Conservation (phyloP, 2,329 filamentous ascomycete genomes). For the Tolypocladium paradoxum region DNA sequence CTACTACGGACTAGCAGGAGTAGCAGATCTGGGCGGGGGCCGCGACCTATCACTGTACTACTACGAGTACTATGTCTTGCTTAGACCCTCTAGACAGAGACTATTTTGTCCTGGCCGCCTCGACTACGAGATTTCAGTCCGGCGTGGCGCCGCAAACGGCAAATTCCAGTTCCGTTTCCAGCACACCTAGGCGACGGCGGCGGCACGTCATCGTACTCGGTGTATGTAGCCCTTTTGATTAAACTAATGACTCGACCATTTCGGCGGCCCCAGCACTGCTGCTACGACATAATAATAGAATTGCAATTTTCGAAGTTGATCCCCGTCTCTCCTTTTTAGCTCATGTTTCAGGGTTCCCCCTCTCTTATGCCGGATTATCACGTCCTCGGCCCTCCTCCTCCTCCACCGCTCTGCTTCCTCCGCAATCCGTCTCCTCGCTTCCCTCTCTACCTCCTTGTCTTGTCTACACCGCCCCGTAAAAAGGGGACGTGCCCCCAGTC, state of each 20-base stretch:
- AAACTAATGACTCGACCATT: not conserved
- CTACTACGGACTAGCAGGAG: not conserved
- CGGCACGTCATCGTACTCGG: not conserved
- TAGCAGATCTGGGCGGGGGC: not conserved
- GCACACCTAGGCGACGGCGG: not conserved
- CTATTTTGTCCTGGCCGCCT: not conserved
- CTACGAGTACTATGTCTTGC: not conserved
- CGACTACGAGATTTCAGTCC: not conserved
- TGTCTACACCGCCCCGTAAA: not conserved
- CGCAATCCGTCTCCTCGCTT: not conserved
- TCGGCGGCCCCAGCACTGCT: not conserved
- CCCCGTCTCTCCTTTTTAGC: not conserved
- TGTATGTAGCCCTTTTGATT: not conserved
- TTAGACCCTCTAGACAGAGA: not conserved
- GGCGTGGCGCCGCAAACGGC: not conserved
- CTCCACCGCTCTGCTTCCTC: no score
- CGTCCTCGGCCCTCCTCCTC: not conserved
- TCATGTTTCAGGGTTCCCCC: not conserved
- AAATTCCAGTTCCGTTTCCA: not conserved
- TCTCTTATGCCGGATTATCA: not conserved
- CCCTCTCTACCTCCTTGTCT: not conserved
- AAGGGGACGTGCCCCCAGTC: not conserved
- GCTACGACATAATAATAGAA: not conserved
- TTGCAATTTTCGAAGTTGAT: not conserved
- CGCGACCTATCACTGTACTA: not conserved